Base-by-base conservation (phyloP, 2,329 filamentous ascomycete species). In the Iodosphaeria phyllophila region DNA sequence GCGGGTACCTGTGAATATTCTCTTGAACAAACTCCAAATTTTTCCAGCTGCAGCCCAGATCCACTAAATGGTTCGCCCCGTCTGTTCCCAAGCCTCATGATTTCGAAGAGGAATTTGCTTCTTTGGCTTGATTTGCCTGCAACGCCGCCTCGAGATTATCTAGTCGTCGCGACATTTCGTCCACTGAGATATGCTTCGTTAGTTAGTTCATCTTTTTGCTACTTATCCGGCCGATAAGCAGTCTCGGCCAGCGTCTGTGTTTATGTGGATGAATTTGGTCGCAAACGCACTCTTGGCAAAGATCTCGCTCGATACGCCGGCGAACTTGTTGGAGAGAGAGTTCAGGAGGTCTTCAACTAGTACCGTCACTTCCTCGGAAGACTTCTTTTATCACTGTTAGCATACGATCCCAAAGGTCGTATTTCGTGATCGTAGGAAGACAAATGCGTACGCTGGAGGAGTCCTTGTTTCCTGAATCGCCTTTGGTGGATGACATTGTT, bases 271-370 rank as follows among this genome's bases (percentile, higher is more conserved):
- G 21, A 12, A 10, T 13, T 16, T 10, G 14, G 19, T 15, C 8
- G 7, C 20, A 8, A 23, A 31, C 26, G 55, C 50, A 92, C 83
- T 79, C 53, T 92, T 92, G 18, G 75, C 67, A 39, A 92, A 80
- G 30, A 93, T 74, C 51, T 92, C 84, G 30, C 70, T 75, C 6
- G 80, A 91, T 5, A 92, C 72, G 8, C 67, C 69, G 12, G 77
- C 73, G 47, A 92, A 92, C 47, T 92, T 92, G 47, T 69, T 74
- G 25, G 78, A 79, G 1, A 93, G 55, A 22, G 80, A 74, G 43
- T 84, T 82, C 4, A 93, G 57, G 3, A 93, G 63, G 20, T 92
- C 80, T 38, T 93, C 84, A 2, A 93, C 74, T 2, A 83, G 79
- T 4, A 68, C 69, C 3, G 72, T 72, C 28, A 91, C 64, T 43